Evolutionary conservation across 1,284 basidiomycete genomes (phyloP).

Genomic region (Cystobasidium pallidum): DNA sequence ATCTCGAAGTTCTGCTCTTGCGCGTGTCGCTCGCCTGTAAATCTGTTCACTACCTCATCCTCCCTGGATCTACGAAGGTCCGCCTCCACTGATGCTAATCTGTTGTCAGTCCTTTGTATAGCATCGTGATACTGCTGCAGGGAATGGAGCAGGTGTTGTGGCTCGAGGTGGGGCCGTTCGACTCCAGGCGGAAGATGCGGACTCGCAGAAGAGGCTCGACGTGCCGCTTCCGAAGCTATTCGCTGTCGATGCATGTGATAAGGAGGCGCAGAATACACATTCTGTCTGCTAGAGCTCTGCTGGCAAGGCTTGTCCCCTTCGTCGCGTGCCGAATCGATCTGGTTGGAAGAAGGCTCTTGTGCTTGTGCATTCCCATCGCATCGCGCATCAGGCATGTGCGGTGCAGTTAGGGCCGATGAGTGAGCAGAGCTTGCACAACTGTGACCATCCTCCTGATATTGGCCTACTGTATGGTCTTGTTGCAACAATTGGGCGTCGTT

Average conservation of each 20-base stretch:
- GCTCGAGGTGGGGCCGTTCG: background rate
- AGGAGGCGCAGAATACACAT: background rate
- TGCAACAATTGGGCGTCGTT: background rate
- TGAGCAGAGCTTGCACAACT: background rate
- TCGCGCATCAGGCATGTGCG: background rate
- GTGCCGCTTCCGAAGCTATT: background rate
- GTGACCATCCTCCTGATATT: too few relatives aligned
- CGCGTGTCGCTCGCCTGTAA: background rate
- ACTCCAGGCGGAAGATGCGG: background rate
- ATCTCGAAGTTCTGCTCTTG: background rate
- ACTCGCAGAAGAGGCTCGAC: background rate
- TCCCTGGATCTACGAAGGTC: background rate
- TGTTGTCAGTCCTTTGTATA: slow-evolving; percentile 1
- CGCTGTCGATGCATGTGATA: background rate
- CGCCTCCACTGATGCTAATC: background rate
- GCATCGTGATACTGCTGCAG: slow-evolving; percentile 34
- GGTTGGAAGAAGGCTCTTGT: too few relatives aligned
- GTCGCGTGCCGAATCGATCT: background rate
- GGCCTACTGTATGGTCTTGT: background rate
- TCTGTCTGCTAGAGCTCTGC: background rate
- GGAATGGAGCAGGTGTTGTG: slow-evolving; percentile 20
- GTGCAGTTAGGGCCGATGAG: background rate
- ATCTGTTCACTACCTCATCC: background rate
- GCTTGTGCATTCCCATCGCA: too few relatives aligned
- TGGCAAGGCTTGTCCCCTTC: background rate